Conservation (phyloP, 2,329 filamentous ascomycete genomes). For the Aspergillus chevalieri region DNA sequence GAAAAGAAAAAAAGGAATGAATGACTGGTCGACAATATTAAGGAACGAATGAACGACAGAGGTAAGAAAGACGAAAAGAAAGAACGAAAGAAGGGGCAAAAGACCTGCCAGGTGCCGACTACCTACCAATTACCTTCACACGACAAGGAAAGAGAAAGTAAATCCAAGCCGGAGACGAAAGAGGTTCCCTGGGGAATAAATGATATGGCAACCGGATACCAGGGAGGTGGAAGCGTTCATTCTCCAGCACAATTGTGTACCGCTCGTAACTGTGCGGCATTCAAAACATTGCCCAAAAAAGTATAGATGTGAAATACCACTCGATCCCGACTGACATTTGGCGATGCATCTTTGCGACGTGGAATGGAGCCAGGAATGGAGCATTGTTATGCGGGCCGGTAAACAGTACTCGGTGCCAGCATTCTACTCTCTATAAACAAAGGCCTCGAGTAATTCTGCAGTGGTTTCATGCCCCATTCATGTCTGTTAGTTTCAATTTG, state of each 20-base stretch:
- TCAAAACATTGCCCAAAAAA: background rate
- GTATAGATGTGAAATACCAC: background rate
- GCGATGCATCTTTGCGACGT: background rate
- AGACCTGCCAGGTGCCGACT: too few relatives aligned
- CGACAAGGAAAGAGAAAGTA: background rate
- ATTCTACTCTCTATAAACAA: background rate
- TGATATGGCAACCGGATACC: background rate
- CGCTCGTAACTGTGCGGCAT: background rate
- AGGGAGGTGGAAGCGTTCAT: background rate
- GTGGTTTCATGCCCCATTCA: too few relatives aligned
- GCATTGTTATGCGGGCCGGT: background rate
- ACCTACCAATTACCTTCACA: too few relatives aligned
- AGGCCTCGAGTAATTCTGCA: too few relatives aligned
- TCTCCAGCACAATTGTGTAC: background rate
- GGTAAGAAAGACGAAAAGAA: background rate
- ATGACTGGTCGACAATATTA: background rate
- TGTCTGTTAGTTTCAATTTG: too few relatives aligned
- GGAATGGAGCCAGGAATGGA: background rate
- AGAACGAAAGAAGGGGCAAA: background rate
- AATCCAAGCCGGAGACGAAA: background rate
- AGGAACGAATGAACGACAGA: background rate
- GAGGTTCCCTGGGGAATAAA: background rate
- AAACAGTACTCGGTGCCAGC: background rate
- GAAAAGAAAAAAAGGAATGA: background rate
- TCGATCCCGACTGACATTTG: background rate